Percentiles rank a stretch among this genome's conserved stretches.
These are phyloP conservation scores for Mortierella sp. DNA, from an alignment of 371 early-diverging fungal genomes.

Conservation along the genomic window DNA sequence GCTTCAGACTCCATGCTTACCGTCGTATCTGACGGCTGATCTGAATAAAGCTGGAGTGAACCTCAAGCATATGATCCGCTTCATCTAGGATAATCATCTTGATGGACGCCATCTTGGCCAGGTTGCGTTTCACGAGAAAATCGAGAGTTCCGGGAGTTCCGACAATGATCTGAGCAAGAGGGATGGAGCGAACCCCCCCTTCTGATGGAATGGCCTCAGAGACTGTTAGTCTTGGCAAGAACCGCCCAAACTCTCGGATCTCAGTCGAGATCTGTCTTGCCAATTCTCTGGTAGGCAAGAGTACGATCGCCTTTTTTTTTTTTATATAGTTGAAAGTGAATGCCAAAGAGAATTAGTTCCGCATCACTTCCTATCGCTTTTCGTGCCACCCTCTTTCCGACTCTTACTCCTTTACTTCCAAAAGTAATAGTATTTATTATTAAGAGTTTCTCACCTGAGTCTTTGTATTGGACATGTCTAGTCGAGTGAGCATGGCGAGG, in stretches of 20 bases:
- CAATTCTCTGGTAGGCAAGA: slow-evolving; percentile 98
- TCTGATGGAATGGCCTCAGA: slow-evolving; percentile 78
- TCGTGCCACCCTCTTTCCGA: slow-evolving; percentile 23
- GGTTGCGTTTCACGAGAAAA: slow-evolving; percentile 61
- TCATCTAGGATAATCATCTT: slow-evolving; percentile 87
- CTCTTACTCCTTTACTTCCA: too few relatives aligned
- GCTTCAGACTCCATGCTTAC: slow-evolving; percentile 52
- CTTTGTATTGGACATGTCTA: slow-evolving; percentile 59
- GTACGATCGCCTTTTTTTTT: slow-evolving; percentile 76
- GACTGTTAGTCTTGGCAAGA: slow-evolving; percentile 68
- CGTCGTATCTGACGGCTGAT: slow-evolving; percentile 56
- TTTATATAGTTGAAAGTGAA: too few relatives aligned
- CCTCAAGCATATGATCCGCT: slow-evolving; percentile 91
- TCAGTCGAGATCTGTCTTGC: slow-evolving; percentile 95
- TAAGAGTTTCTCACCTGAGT: slow-evolving; percentile 17
- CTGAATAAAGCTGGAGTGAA: slow-evolving; percentile 68
- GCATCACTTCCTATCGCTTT: too few relatives aligned
- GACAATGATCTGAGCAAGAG: slow-evolving; percentile 71
- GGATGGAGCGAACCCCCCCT: slow-evolving; percentile 14
- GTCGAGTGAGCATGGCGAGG: slow-evolving; percentile 80
- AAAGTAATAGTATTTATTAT: too few relatives aligned
- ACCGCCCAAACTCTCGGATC: slow-evolving; percentile 87
- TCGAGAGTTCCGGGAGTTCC: slow-evolving; percentile 89
- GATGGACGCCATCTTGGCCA: slow-evolving; percentile 54
- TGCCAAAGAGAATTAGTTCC: slow-evolving; percentile 5